Base-by-base conservation (phyloP, 257 asterid genomes). In the Schizonepeta tenuifolia region DNA sequence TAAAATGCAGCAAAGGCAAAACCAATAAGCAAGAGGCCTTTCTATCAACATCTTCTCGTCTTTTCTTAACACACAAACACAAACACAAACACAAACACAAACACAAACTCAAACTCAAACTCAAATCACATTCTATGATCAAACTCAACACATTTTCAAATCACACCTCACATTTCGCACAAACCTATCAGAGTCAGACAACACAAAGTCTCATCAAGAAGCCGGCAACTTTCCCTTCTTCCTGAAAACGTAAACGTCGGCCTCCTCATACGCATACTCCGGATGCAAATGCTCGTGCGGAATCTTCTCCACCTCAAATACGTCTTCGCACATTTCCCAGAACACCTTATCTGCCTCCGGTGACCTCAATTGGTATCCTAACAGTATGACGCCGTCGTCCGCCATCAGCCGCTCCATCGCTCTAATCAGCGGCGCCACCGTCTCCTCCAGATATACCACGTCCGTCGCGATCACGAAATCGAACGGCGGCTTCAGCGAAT, bases 221-320 rank as follows among this genome's bases (percentile, higher is more conserved):
- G 14, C 69, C 67, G 33, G 59, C 65, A 46, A 59, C 75, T 61
- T 76, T 77, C 75, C 78, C 87, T 85, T 90, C 89, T 88, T 90
- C 69, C 93, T 74, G 57, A 94, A 82, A 68, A 91, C 78, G 77
- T 79, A 94, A 41, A 91, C 91, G 58, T 91, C 97, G 9, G 95
- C 69, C 76, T 89, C 97, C 80, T 89, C 99, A 58, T 86, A 91
- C 0, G 95, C 97, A 50, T 94, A 94, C 56, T 94, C 95, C 3
- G 87, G 86, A 72, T 91, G 99, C 91, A 94, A 84, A 82, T 94
- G 89, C 78, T 82, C 89, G 17, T 89, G 96, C 15, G 97, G 97
- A 28, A 91, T 80, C 85, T 85, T 91, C 78, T 89, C 78, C 26
- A 89, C 79, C 50, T 88, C 90, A 59, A 94, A 94, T n/a, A 78